phyloP scores from a whole-genome alignment of 768 basidiomycete genomes.

The Trametes punicea region DNA sequence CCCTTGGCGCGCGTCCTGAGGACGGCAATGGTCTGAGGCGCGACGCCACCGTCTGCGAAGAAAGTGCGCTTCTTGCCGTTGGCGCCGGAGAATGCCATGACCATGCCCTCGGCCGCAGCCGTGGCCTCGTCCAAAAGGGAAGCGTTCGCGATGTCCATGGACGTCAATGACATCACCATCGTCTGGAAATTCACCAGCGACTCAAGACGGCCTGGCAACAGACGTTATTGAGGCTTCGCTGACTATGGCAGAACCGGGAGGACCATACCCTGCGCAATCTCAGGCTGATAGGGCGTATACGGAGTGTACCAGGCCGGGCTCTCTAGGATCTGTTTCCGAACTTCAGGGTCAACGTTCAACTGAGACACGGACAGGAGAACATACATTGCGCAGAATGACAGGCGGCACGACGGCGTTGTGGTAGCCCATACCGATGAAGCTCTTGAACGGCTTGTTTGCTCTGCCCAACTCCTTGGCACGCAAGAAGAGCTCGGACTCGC shows the following conservation, averaged over 20 bases:
- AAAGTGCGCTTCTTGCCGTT: constrained; percentile 78
- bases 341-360: background rate
- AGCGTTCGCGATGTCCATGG: constrained; percentile 94
- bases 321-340: constrained; percentile 68
- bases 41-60: constrained; percentile 77
- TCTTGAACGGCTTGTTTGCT: constrained; percentile 80
- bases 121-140: constrained; percentile 94
- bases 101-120: constrained; percentile 95
- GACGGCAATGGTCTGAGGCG: constrained; percentile 88
- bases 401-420: constrained; percentile 94
- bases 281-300: constrained; percentile 94
- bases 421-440: constrained; percentile 98
- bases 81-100: constrained; percentile 77
- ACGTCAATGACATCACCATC: constrained; percentile 90
- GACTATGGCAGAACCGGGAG: background rate
- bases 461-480: constrained; percentile 75
- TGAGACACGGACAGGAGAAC: constrained; percentile 25
- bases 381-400: constrained; percentile 87
- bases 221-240: background rate
- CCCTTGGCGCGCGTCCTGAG: constrained; percentile 89
- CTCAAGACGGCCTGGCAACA: constrained; percentile 77
- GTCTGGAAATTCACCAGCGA: constrained; percentile 97
- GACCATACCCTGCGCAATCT: constrained; percentile 89
- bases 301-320: constrained; percentile 99
- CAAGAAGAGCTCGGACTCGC: constrained; percentile 79